A percentile compares a stretch with the other conserved stretches of the same genome.
Conservation (phyloP, 2,329 filamentous ascomycete species). For the Alternaria infectoria region DNA sequence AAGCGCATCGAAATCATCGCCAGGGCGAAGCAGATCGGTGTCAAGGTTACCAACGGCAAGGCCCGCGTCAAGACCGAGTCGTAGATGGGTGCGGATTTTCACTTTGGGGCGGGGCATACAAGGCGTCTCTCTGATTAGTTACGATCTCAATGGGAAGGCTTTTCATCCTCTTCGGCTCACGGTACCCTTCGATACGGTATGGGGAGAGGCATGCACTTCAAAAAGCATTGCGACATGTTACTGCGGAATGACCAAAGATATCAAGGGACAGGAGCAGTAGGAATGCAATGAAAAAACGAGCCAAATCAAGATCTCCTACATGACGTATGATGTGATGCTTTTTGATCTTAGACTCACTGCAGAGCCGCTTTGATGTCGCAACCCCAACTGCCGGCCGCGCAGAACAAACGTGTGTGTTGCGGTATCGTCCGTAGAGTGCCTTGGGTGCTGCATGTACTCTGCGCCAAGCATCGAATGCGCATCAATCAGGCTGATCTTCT, state of each 20-base stretch:
- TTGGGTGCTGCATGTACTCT: not conserved
- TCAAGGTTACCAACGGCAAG: slow-evolving; percentile 99
- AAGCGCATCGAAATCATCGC: slow-evolving; percentile 98
- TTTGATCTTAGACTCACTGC: slow-evolving; percentile 1
- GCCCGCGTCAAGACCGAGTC: slow-evolving; percentile 97
- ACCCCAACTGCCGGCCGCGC: not conserved
- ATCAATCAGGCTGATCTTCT: not conserved
- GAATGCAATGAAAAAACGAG: slow-evolving; percentile 38
- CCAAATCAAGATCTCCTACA: slow-evolving; percentile 13
- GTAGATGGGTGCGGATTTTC: slow-evolving; percentile 50
- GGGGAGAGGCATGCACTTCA: slow-evolving; percentile 38
- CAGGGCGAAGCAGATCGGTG: slow-evolving; percentile 95
- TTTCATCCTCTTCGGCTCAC: slow-evolving; percentile 35
- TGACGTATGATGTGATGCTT: slow-evolving; percentile 5
- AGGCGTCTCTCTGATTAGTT: slow-evolving; percentile 49
- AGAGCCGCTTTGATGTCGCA: not conserved
- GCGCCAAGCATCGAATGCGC: slow-evolving; percentile 17
- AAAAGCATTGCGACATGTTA: slow-evolving; percentile 34
- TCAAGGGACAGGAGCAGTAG: slow-evolving; percentile 26
- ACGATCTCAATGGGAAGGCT: slow-evolving; percentile 46
- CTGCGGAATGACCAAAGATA: slow-evolving; percentile 24
- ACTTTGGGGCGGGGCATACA: slow-evolving; percentile 44
- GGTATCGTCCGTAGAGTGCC: slow-evolving; percentile 4
- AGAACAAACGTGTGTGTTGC: slow-evolving; percentile 3
- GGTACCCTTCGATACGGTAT: slow-evolving; percentile 24